phyloP scores from a whole-genome alignment of 2,329 filamentous ascomycete species.

The Pyrenophora teres region DNA sequence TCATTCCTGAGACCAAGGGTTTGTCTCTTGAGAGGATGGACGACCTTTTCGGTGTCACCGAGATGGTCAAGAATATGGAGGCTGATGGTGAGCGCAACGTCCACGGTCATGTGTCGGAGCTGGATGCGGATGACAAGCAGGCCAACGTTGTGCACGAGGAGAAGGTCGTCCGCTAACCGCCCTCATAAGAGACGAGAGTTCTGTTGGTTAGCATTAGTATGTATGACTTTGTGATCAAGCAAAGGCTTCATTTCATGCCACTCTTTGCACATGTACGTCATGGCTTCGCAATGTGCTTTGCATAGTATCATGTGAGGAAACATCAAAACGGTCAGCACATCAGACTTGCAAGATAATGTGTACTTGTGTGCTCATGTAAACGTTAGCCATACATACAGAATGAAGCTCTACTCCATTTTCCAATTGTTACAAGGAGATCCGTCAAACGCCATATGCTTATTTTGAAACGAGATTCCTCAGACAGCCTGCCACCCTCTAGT shows the following conservation, averaged over 20 bases:
- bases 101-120: slow-evolving; percentile 21
- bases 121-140: slow-evolving; percentile 40
- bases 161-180: slow-evolving; percentile 26
- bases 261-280: slow-evolving; percentile 10
- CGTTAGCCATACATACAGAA: slow-evolving; percentile 8
- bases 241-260: slow-evolving; percentile 22
- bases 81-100: slow-evolving; percentile 37
- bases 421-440: slow-evolving; percentile 2
- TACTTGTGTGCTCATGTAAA: slow-evolving; percentile 2
- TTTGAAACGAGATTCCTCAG: too few species aligned
- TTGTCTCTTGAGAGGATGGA: slow-evolving; percentile 67
- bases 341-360: background rate
- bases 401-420: background rate
- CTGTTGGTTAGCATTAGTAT: slow-evolving; percentile 2
- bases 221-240: slow-evolving; percentile 18
- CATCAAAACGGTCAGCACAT: background rate
- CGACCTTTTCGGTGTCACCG: slow-evolving; percentile 66
- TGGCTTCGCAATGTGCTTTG: background rate
- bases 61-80: slow-evolving; percentile 48
- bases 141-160: slow-evolving; percentile 26
- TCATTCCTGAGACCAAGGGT: slow-evolving; percentile 75
- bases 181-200: background rate
- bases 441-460: slow-evolving; percentile 4
- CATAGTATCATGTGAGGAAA: background rate
- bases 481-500: too few species aligned